Evolutionary conservation across 345 rosid species (phyloP).

Genomic region (Melastoma malabathricum): DNA sequence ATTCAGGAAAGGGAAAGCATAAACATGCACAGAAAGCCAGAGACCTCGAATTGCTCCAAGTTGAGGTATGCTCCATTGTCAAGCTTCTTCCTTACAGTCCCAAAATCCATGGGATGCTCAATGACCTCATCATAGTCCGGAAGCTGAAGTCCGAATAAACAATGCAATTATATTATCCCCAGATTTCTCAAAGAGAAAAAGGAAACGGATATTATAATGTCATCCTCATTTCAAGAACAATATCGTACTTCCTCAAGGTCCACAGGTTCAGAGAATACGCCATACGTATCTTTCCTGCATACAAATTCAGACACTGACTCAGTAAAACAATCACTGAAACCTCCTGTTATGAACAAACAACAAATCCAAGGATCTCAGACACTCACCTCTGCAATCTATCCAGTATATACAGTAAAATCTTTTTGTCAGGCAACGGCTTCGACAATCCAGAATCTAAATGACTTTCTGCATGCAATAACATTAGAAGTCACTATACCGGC

Average conservation of each 20-base stretch:
- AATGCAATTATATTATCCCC: not conserved
- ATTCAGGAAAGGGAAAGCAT: not conserved
- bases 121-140: slow-evolving; percentile 72
- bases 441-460: slow-evolving; percentile 14
- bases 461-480: too few species aligned
- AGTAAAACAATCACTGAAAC: not conserved
- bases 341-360: not conserved
- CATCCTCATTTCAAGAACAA: not conserved
- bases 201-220: not conserved
- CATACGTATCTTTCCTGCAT: slow-evolving; percentile 87
- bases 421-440: slow-evolving; percentile 64
- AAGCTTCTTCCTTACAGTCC: slow-evolving; percentile 72
- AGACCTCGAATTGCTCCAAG: slow-evolving; percentile 65
- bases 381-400: slow-evolving; percentile 88
- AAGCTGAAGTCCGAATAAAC: slow-evolving; percentile 34
- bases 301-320: not conserved
- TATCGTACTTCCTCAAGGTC: slow-evolving; percentile 75
- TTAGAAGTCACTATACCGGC: not conserved
- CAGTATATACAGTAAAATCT: slow-evolving; percentile 61
- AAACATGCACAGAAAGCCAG: not conserved
- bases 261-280: slow-evolving; percentile 90
- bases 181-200: too few species aligned
- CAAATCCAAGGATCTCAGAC: not conserved
- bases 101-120: slow-evolving; percentile 79
- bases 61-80: slow-evolving; percentile 49